Evolutionary conservation across 768 basidiomycete genomes (phyloP).

Genomic region (Tricholoma flavovirens): DNA sequence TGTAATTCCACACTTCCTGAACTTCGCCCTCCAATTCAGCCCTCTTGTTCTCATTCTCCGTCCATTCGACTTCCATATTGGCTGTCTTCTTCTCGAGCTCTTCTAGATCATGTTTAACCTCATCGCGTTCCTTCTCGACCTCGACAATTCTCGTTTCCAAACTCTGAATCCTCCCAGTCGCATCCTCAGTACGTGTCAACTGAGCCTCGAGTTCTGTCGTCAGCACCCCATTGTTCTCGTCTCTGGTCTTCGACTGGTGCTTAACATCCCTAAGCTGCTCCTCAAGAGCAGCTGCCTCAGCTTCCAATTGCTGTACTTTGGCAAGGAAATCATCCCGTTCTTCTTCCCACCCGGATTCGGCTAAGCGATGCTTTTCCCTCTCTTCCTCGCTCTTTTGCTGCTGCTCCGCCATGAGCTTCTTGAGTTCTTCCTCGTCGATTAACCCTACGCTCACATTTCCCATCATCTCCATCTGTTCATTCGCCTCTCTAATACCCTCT

Average conservation of each 20-base stretch:
- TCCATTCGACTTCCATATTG: constrained; percentile 50
- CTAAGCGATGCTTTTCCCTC: constrained; percentile 34
- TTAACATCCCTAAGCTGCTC: constrained; percentile 39
- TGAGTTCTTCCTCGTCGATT: constrained; percentile 40
- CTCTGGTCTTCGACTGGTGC: constrained; percentile 33
- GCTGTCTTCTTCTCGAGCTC: constrained; percentile 37
- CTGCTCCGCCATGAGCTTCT: constrained; percentile 33
- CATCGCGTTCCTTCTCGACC: constrained; percentile 35
- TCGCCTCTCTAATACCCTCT: constrained; percentile 46
- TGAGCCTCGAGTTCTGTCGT: constrained; percentile 66
- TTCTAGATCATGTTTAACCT: constrained; percentile 32
- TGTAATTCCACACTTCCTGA: constrained; percentile 45
- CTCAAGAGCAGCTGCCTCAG: constrained; percentile 37
- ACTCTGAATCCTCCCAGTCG: constrained; percentile 39
- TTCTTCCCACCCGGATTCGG: constrained; percentile 43
- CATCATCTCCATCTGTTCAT: constrained; percentile 58
- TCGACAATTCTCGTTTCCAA: constrained; percentile 31
- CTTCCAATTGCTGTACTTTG: constrained; percentile 36
- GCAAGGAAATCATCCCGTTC: constrained; percentile 43
- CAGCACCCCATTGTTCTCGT: constrained; percentile 42
- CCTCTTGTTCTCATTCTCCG: constrained; percentile 49
- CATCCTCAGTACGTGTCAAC: constrained; percentile 59
- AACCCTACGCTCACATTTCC: constrained; percentile 38
- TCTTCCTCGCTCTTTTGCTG: constrained; percentile 37
- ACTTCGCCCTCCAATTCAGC: constrained; percentile 51